Evolutionary conservation across 352 stramenopile species (phyloP), one percentile per base, ranked within the genome.

Genomic region (Pythium periplocum): DNA sequence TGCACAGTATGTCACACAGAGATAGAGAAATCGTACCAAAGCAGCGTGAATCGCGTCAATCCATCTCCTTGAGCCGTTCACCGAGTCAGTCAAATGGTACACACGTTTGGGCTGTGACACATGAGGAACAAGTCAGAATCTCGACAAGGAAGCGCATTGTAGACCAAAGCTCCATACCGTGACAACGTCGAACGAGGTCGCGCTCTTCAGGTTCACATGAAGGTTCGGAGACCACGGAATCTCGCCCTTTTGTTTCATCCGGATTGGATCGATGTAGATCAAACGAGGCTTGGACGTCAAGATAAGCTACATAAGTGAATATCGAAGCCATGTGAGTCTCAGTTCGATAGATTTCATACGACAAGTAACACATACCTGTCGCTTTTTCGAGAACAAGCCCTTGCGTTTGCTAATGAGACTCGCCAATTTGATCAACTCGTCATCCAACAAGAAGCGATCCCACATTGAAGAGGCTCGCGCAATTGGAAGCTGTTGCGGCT

Each of bases 181-280:
- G 51, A 95, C 82, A 39, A 95, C 83, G 57, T 95, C 84, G 51
- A 95, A 95, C 6, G 81, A 78, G 45, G 80, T 88, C 46, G 68
- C 73, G 55, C 80, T 93, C 68, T 95, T 93, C 45, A 82, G 84
- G 61, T 88, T 75, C 41, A 93, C 83, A 64, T 93, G 92, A 46
- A 95, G 66, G 49, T 69, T 88, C 47, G 85, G 68, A 33, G 84
- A 95, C 84, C 84, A 95, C 45, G 84, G 84, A 40, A 95, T 93
- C 58, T 93, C 84, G 54, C 83, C 82, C 64, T 95, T 93, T 69
- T 95, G 84, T 67, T 85, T 86, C 84, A 93, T 95, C 73, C 84
- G 84, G 71, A 93, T 93, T 45, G 84, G 73, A 55, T 95, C 84
- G 61, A 95, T 95, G 79, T 95, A 95, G 62, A 95, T 95, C 67